phyloP scores from a whole-genome alignment of 2,329 filamentous ascomycete species.

The Sclerotinia borealis region DNA sequence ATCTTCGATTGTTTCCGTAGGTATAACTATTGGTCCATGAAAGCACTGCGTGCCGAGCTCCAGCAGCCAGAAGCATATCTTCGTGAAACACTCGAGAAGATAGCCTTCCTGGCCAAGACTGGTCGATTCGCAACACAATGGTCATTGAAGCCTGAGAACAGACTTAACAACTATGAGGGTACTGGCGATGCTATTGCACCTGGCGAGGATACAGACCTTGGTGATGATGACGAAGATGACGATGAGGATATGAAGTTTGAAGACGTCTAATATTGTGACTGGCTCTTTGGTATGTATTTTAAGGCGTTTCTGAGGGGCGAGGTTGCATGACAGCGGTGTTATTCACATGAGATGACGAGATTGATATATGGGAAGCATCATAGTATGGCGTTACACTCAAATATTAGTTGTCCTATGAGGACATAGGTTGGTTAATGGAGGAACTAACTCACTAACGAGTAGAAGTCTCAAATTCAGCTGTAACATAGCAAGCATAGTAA shows the following conservation, averaged over 20 bases:
- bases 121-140: constrained; percentile 83
- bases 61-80: constrained; percentile 92
- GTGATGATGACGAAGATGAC: constrained; percentile 54
- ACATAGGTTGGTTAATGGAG: neutral
- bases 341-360: neutral
- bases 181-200: constrained; percentile 47
- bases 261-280: constrained; percentile 47
- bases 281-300: neutral
- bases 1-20: constrained; percentile 78
- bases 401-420: neutral
- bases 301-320: neutral
- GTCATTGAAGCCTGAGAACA: constrained; percentile 69
- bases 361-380: constrained; percentile 6
- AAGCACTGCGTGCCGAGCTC: constrained; percentile 68
- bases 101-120: constrained; percentile 75
- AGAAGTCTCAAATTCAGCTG: neutral
- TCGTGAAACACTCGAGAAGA: constrained; percentile 73
- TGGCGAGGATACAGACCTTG: constrained; percentile 41
- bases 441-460: neutral
- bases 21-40: constrained; percentile 93
- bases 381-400: constrained; percentile 7
- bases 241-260: constrained; percentile 71
- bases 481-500: constrained; percentile 3
- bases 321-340: constrained; percentile 6
- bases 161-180: constrained; percentile 45